These are phyloP conservation scores for Clonostachys sp. DNA, from an alignment of 2,329 filamentous ascomycete genomes.

Conservation along the genomic window DNA sequence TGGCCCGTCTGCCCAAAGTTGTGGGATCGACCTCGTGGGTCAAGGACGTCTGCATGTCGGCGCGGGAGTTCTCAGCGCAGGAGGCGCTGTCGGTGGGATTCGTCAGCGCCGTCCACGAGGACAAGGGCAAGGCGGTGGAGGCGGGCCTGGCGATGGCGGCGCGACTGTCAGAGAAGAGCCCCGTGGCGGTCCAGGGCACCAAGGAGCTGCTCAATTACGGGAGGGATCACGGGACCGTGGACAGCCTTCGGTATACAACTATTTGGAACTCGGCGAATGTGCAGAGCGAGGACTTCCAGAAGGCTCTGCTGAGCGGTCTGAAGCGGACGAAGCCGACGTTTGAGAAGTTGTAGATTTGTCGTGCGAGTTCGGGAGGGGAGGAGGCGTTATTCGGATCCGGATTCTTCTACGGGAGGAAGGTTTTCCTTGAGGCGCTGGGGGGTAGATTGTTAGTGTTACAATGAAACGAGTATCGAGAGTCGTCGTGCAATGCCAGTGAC, in stretches of 20 bases:
- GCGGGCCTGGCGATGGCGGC: conserved; percentile 59
- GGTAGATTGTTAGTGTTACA: not conserved
- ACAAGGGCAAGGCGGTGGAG: conserved; percentile 58
- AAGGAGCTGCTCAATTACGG: conserved; percentile 84
- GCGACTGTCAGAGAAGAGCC: conserved; percentile 74
- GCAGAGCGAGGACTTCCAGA: conserved; percentile 73
- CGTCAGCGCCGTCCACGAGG: conserved; percentile 59
- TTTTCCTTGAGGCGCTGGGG: conserved; percentile 45
- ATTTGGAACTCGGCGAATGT: conserved; percentile 84
- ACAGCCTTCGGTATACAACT: conserved; percentile 77
- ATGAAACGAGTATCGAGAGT: conserved; percentile 7
- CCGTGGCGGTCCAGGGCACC: conserved; percentile 80
- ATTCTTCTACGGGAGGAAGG: conserved; percentile 44
- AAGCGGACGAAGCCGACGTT: conserved; percentile 78
- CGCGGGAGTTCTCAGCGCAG: conserved; percentile 61
- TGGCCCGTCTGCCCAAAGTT: conserved; percentile 68
- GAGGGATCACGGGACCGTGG: conserved; percentile 70
- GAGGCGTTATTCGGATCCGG: conserved; percentile 37
- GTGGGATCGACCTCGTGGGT: conserved; percentile 71
- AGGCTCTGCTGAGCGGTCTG: conserved; percentile 71
- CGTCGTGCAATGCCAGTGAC: not conserved
- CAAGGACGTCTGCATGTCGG: conserved; percentile 72
- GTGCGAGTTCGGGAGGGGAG: not conserved
- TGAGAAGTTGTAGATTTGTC: conserved; percentile 64
- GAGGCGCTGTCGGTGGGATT: conserved; percentile 70